Percentiles rank a stretch among this genome's conserved stretches.
Evolutionary conservation across 768 basidiomycete genomes (phyloP).

Genomic region (Auricularia sp.): DNA sequence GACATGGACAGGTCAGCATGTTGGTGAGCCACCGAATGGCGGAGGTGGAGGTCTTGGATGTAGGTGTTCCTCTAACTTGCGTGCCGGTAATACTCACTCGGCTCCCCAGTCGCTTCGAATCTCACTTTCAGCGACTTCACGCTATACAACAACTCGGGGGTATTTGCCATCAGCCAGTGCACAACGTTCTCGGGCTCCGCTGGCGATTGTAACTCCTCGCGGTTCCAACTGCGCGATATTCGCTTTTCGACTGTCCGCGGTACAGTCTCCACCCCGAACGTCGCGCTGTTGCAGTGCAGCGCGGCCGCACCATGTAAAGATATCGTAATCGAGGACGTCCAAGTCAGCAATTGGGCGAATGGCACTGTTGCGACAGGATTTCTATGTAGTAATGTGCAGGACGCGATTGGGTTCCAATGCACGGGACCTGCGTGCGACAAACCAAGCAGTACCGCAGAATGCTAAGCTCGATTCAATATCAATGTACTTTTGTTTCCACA

Average conservation of each 20-base stretch:
- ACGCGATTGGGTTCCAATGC: background rate
- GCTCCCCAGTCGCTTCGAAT: background rate
- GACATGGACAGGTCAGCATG: conserved; percentile 26
- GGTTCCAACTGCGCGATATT: conserved; percentile 25
- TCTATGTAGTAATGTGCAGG: background rate
- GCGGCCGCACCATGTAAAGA: conserved; percentile 21
- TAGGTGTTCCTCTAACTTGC: conserved; percentile 11
- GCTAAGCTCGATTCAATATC: background rate
- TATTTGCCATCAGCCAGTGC: conserved; percentile 21
- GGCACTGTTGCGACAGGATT: background rate
- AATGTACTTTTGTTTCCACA: too few species aligned
- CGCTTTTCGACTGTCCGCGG: conserved; percentile 22
- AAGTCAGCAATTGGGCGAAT: background rate
- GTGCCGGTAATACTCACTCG: background rate
- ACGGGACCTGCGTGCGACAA: background rate
- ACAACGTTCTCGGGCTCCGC: conserved; percentile 24
- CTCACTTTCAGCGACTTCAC: conserved; percentile 20
- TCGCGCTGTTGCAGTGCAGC: conserved; percentile 24
- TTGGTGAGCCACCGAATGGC: conserved; percentile 26
- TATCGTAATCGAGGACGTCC: background rate
- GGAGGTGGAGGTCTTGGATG: conserved; percentile 22
- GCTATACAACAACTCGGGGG: conserved; percentile 14
- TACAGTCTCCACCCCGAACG: conserved; percentile 13
- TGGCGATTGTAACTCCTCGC: conserved; percentile 24
- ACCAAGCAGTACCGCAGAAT: background rate